phyloP scores from a whole-genome alignment of 2,329 filamentous ascomycete species.

The Scytalidium sp. region DNA sequence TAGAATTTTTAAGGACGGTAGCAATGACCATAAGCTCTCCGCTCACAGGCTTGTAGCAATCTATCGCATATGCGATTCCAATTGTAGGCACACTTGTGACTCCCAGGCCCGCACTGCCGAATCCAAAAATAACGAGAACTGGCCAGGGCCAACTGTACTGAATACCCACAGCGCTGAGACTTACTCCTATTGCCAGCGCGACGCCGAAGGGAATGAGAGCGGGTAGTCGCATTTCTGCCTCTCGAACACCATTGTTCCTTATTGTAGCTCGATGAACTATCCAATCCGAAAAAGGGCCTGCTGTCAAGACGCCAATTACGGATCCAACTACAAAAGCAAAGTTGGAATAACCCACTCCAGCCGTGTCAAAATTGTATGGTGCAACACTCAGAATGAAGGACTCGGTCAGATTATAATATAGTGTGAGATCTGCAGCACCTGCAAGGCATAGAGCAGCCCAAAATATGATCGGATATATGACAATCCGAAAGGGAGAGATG shows the following conservation, averaged over 20 bases:
- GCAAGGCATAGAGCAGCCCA: slow-evolving; percentile 34
- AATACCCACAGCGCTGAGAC: slow-evolving; percentile 46
- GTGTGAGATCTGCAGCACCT: slow-evolving; percentile 34
- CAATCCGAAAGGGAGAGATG: slow-evolving; percentile 20
- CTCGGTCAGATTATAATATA: slow-evolving; percentile 49
- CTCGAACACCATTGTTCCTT: slow-evolving; percentile 39
- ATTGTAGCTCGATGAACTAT: slow-evolving; percentile 34
- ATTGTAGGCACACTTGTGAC: slow-evolving; percentile 56
- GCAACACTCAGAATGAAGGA: slow-evolving; percentile 41
- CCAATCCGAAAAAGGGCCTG: slow-evolving; percentile 42
- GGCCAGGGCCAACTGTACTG: slow-evolving; percentile 48
- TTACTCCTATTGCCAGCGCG: slow-evolving; percentile 41
- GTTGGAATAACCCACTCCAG: slow-evolving; percentile 46
- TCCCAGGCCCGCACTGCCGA: slow-evolving; percentile 49
- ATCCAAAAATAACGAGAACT: slow-evolving; percentile 55
- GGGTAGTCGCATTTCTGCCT: slow-evolving; percentile 44
- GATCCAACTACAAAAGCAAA: slow-evolving; percentile 41
- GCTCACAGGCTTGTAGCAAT: slow-evolving; percentile 58
- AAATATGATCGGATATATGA: slow-evolving; percentile 28
- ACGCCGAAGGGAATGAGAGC: slow-evolving; percentile 39
- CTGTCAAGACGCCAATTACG: slow-evolving; percentile 37
- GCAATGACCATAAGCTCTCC: slow-evolving; percentile 37
- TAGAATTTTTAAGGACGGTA: slow-evolving; percentile 27
- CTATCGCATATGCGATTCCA: slow-evolving; percentile 52
- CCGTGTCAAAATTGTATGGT: slow-evolving; percentile 41